Conservation (phyloP, 148 eudicot genomes). For the Chenopodium album region DNA sequence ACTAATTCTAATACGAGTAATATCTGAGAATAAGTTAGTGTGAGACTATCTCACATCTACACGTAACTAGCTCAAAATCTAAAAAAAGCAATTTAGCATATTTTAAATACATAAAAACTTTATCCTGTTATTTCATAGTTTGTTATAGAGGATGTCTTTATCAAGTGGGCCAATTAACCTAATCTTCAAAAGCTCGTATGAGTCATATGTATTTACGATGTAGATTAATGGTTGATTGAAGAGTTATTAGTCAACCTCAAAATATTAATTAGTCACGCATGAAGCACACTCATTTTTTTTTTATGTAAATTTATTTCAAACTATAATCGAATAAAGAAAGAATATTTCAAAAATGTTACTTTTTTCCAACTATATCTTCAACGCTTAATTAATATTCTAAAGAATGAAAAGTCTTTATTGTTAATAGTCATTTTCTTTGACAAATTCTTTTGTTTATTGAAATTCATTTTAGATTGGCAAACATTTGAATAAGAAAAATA, state of each 20-base stretch:
- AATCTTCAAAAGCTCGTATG: neutral
- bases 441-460: too few species aligned
- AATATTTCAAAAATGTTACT: constrained; percentile 1
- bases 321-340: neutral
- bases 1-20: too few species aligned
- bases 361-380: neutral
- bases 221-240: too few species aligned
- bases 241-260: too few species aligned
- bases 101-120: too few species aligned
- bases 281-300: neutral
- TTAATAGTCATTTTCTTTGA: too few species aligned
- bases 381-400: neutral
- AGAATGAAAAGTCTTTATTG: too few species aligned
- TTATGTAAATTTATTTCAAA: neutral
- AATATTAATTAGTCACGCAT: neutral
- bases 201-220: neutral
- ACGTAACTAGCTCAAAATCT: neutral
- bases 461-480: too few species aligned
- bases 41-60: neutral
- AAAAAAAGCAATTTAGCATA: neutral
- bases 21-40: too few species aligned
- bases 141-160: neutral
- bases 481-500: too few species aligned
- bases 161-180: neutral
- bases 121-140: too few species aligned